Conservation (phyloP, 2,329 filamentous ascomycete species). For the Rhinocladiella mackenziei region DNA sequence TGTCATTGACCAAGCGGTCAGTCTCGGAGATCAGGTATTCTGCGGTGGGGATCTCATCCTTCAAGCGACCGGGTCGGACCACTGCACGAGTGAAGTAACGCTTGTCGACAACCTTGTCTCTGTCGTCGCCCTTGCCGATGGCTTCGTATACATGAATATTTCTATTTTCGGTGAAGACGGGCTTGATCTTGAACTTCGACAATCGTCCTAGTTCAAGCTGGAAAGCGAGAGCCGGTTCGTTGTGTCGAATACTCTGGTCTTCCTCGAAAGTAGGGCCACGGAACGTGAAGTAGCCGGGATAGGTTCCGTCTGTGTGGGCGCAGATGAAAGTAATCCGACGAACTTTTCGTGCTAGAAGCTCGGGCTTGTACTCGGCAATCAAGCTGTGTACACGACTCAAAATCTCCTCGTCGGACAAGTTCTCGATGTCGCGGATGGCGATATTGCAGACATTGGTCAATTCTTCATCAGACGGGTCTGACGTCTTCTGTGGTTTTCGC, state of each 20-base stretch:
- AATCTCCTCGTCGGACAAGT: slow-evolving; percentile 74
- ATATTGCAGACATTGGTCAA: slow-evolving; percentile 90
- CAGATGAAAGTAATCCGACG: slow-evolving; percentile 95
- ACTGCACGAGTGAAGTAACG: slow-evolving; percentile 97
- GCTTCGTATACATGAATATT: slow-evolving; percentile 99
- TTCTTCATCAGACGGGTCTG: slow-evolving; percentile 63
- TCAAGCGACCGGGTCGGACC: slow-evolving; percentile 86
- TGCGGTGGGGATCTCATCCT: slow-evolving; percentile 96
- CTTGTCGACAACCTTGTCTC: slow-evolving; percentile 67
- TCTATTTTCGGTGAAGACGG: slow-evolving; percentile 97
- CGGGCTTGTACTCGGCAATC: slow-evolving; percentile 75
- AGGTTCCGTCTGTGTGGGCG: slow-evolving; percentile 86
- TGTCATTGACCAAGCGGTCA: slow-evolving; percentile 94
- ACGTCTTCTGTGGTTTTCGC: slow-evolving; percentile 56
- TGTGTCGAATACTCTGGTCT: slow-evolving; percentile 94
- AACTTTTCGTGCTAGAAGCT: slow-evolving; percentile 74
- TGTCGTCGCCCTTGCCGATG: slow-evolving; percentile 87
- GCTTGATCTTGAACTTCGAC: slow-evolving; percentile 96
- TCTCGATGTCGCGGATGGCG: slow-evolving; percentile 83
- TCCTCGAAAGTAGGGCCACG: slow-evolving; percentile 84
- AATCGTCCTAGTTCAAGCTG: slow-evolving; percentile 93
- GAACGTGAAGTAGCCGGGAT: slow-evolving; percentile 98
- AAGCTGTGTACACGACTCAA: slow-evolving; percentile 70
- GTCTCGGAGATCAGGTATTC: slow-evolving; percentile 98
- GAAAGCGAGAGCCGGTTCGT: slow-evolving; percentile 93